Evolutionary conservation across 352 stramenopile species (phyloP).

Genomic region (Labyrinthula sp.): DNA sequence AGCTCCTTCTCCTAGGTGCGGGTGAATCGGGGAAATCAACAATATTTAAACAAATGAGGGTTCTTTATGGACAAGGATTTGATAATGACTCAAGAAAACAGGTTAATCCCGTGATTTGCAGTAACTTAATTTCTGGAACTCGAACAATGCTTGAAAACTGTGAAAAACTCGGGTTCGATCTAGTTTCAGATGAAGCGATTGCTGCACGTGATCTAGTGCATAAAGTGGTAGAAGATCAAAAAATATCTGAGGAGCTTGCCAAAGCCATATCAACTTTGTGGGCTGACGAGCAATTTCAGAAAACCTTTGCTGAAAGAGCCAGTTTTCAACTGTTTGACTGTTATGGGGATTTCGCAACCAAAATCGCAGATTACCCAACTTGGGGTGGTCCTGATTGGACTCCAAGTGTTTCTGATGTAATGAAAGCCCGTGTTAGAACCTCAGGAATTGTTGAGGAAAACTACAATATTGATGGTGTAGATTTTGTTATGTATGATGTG

Average conservation of each 20-base stretch:
- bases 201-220: slow-evolving; percentile 7
- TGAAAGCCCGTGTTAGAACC: slow-evolving; percentile 53
- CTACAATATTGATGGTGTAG: slow-evolving; percentile 68
- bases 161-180: slow-evolving; percentile 27
- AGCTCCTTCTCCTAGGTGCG: slow-evolving; percentile 41
- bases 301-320: slow-evolving; percentile 26
- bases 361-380: slow-evolving; percentile 10
- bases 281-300: slow-evolving; percentile 33
- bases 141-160: slow-evolving; percentile 28
- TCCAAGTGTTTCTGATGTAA: slow-evolving; percentile 54
- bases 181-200: slow-evolving; percentile 1
- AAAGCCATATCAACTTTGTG: slow-evolving; percentile 32
- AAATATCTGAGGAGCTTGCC: slow-evolving; percentile 28
- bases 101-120: slow-evolving; percentile 31
- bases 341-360: slow-evolving; percentile 27
- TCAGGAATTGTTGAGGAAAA: slow-evolving; percentile 58
- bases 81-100: slow-evolving; percentile 31
- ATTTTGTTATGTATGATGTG: slow-evolving; percentile 90
- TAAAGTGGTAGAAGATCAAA: slow-evolving; percentile 15
- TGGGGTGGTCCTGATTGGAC: slow-evolving; percentile 40
- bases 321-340: slow-evolving; percentile 38
- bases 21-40: slow-evolving; percentile 40
- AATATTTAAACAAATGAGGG: slow-evolving; percentile 46
- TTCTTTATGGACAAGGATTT: slow-evolving; percentile 40
- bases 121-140: slow-evolving; percentile 33